These are phyloP conservation scores for Dipteronia sinensis DNA, from an alignment of 345 rosid genomes.

Conservation along the genomic window DNA sequence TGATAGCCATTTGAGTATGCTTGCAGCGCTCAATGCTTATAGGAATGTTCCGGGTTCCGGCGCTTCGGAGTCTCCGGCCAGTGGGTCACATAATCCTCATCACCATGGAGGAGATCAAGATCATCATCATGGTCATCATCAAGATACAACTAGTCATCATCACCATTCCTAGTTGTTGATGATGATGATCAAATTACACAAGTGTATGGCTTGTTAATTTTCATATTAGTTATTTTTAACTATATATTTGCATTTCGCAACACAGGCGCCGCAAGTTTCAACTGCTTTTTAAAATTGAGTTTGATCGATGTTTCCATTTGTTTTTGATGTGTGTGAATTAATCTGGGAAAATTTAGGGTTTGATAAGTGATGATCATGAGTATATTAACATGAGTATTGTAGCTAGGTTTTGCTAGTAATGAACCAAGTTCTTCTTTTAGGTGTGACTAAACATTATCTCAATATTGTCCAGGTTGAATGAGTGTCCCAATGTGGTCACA, in stretches of 20 bases:
- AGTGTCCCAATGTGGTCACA: background rate
- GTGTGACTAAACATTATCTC: conserved; percentile 5
- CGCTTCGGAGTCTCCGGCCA: conserved; percentile 25
- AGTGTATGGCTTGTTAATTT: conserved; percentile 28
- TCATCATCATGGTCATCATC: conserved; percentile 20
- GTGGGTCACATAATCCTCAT: conserved; percentile 32
- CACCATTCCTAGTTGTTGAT: conserved; percentile 38
- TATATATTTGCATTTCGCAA: conserved; percentile 26
- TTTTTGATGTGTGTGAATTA: conserved; percentile 8
- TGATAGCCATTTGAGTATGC: conserved; percentile 62
- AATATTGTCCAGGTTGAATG: no score
- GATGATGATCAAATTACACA: conserved; percentile 1
- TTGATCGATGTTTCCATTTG: conserved; percentile 18
- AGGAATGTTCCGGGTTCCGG: conserved; percentile 40
- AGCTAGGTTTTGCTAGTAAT: background rate
- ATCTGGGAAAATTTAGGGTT: conserved; percentile 30
- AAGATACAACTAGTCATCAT: conserved; percentile 33
- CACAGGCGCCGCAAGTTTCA: conserved; percentile 16
- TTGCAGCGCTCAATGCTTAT: conserved; percentile 70
- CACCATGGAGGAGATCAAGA: conserved; percentile 30
- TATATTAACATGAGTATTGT: background rate
- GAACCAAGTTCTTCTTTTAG: background rate
- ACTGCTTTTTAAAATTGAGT: conserved; percentile 23
- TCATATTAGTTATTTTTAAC: conserved; percentile 9
- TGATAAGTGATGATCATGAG: conserved; percentile 18